Evolutionary conservation across 148 eudicot genomes (phyloP), one percentile per base, ranked within the genome.

Genomic region (Pharnaceum exiguum): DNA sequence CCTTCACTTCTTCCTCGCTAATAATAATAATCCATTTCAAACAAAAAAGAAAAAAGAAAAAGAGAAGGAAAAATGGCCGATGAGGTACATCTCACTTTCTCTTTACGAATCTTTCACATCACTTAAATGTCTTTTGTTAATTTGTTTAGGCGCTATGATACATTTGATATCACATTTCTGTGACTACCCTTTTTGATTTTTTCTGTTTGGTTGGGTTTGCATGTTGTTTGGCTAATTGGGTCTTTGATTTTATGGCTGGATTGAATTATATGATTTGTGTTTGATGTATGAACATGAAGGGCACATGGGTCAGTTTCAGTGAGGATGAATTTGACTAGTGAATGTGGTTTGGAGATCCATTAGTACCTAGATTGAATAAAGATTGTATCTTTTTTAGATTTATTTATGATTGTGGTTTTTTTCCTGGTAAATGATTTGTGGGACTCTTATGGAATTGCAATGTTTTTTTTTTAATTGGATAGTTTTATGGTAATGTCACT

Each of bases 11-110:
- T n/a, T n/a, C n/a, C n/a, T n/a, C n/a, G n/a, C n/a, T n/a, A n/a
- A n/a, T n/a, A n/a, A n/a, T n/a, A n/a, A n/a, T n/a, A n/a, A n/a
- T n/a, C n/a, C n/a, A n/a, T n/a, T n/a, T n/a, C n/a, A n/a, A n/a
- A n/a, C n/a, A n/a, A n/a, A n/a, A n/a, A n/a, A n/a, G n/a, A n/a
- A n/a, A n/a, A n/a, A n/a, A n/a, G n/a, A n/a, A n/a, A n/a, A n/a
- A n/a, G n/a, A n/a, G 35, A 26, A 57, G 28, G 63, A 58, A 53
- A 54, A 44, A 73, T 73, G 77, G 59, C 55, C 17, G 77, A n/a
- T n/a, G n/a, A 73, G 77, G 77, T 73, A 62, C 10, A 17, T 35
- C 25, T 38, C 17, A 26, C n/a, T 38, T 13, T 16, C 4, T 55
- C 46, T 36, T 19, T 36, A n/a, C n/a, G n/a, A n/a, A n/a, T n/a